Conservation (phyloP, 331 rosid species). For the Telfairia occidentalis region DNA sequence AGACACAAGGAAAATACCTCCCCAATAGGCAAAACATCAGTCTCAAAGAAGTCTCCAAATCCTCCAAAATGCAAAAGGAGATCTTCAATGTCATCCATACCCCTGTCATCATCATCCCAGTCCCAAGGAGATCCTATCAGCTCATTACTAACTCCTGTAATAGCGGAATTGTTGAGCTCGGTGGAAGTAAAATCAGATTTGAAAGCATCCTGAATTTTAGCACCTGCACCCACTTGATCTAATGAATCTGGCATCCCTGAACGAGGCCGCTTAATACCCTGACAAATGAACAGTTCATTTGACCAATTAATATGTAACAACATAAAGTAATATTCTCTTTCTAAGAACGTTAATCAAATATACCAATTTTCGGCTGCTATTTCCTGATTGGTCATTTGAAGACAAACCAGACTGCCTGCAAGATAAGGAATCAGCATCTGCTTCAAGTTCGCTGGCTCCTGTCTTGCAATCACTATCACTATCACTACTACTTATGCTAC, state of each 20-base stretch:
- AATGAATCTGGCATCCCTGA: slow-evolving; percentile 48
- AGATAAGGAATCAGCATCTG: slow-evolving; percentile 91
- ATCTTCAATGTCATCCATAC: slow-evolving; percentile 65
- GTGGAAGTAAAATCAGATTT: slow-evolving; percentile 71
- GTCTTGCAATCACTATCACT: slow-evolving; percentile 76
- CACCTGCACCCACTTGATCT: slow-evolving; percentile 46
- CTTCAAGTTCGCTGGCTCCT: slow-evolving; percentile 81
- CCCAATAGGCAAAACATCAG: slow-evolving; percentile 79
- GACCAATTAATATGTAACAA: background rate
- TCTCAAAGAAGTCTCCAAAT: slow-evolving; percentile 87
- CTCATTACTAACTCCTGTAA: slow-evolving; percentile 55
- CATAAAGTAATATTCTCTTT: background rate
- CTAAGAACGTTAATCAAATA: slow-evolving; percentile 15
- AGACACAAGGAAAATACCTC: slow-evolving; percentile 51
- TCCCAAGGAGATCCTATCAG: slow-evolving; percentile 76
- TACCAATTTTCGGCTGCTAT: slow-evolving; percentile 73
- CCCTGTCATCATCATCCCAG: slow-evolving; percentile 85
- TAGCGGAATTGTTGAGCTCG: slow-evolving; percentile 57
- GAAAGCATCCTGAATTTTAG: slow-evolving; percentile 51
- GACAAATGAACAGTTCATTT: slow-evolving; percentile 10
- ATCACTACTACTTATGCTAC: slow-evolving; percentile 84
- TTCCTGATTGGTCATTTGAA: slow-evolving; percentile 51
- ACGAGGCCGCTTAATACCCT: slow-evolving; percentile 87
- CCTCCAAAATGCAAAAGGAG: slow-evolving; percentile 89
- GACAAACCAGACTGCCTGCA: slow-evolving; percentile 78